phyloP scores from a whole-genome alignment of 2,329 filamentous ascomycete genomes.

The Sporothrix luriei region DNA sequence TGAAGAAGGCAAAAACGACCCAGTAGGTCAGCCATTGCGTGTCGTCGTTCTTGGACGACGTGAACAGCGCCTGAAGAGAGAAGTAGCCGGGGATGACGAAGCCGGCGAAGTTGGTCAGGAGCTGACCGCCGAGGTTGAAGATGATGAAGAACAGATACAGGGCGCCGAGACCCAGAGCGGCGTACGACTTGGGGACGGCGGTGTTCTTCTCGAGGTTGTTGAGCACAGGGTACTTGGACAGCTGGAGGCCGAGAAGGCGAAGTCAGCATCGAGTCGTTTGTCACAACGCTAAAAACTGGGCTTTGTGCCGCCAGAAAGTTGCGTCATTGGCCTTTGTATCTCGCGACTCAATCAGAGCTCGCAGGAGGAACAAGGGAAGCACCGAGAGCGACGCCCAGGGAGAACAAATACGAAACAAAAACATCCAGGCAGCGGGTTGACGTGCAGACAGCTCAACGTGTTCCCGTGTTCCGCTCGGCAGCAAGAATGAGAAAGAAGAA shows the following conservation, averaged over 20 bases:
- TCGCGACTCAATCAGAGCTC: slow-evolving; percentile 7
- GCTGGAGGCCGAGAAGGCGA: slow-evolving; percentile 54
- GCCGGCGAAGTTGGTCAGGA: slow-evolving; percentile 83
- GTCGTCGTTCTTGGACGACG: slow-evolving; percentile 70
- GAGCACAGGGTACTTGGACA: slow-evolving; percentile 81
- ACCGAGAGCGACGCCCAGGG: not conserved
- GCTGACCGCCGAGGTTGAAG: slow-evolving; percentile 88
- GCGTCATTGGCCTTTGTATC: slow-evolving; percentile 15
- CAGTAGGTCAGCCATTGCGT: slow-evolving; percentile 85
- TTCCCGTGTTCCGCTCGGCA: not conserved
- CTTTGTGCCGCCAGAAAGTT: not conserved
- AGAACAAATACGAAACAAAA: not conserved
- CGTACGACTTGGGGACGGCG: slow-evolving; percentile 82
- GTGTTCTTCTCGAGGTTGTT: slow-evolving; percentile 86
- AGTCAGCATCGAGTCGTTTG: not conserved
- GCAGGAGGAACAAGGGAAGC: slow-evolving; percentile 12
- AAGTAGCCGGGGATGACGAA: slow-evolving; percentile 85
- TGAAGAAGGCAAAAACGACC: slow-evolving; percentile 83
- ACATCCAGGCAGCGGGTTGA: too few relatives aligned
- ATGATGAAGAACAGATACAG: slow-evolving; percentile 91
- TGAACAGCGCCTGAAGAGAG: slow-evolving; percentile 77
- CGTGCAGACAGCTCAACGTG: not conserved
- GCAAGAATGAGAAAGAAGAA: slow-evolving; percentile 3
- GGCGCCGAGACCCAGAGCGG: slow-evolving; percentile 71
- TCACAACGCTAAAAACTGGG: not conserved